A percentile compares a stretch with the other conserved stretches of the same genome.
Evolutionary conservation across 1,284 basidiomycete species (phyloP).

Genomic region (Ceratobasidium sp.): DNA sequence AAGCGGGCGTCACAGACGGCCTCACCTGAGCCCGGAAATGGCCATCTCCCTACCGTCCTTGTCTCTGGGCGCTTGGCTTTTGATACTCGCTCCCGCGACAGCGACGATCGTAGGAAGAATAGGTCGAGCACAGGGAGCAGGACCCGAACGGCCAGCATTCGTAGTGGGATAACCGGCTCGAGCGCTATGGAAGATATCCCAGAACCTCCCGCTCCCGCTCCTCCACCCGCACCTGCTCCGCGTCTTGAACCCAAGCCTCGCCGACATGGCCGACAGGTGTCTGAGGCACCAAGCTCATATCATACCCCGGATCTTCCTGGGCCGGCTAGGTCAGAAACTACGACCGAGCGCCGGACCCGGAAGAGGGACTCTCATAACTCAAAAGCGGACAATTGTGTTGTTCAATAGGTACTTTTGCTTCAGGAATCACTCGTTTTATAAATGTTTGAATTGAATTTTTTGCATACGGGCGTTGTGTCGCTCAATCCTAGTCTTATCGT

Average conservation of each 20-base stretch:
- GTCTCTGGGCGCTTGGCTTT: constrained; percentile 25
- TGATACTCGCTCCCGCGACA: constrained; percentile 35
- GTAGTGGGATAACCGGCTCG: constrained; percentile 47
- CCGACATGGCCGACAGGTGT: constrained; percentile 34
- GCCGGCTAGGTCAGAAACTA: constrained; percentile 28
- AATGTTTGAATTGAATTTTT: constrained; percentile 3
- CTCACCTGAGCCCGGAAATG: constrained; percentile 23
- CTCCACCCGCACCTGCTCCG: not conserved
- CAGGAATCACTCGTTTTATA: too few species aligned
- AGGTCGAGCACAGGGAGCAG: constrained; percentile 47
- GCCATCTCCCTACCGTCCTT: constrained; percentile 18
- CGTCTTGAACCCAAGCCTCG: constrained; percentile 19
- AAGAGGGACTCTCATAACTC: constrained; percentile 33
- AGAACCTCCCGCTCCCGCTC: not conserved
- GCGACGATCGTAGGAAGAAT: constrained; percentile 42
- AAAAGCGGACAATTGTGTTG: constrained; percentile 38
- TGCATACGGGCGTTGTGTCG: not conserved
- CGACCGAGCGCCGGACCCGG: constrained; percentile 25
- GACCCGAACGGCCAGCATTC: constrained; percentile 46
- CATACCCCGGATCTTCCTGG: constrained; percentile 28
- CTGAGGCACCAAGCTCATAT: constrained; percentile 31
- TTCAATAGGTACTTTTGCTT: constrained; percentile 32
- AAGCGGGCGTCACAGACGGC: constrained; percentile 36
- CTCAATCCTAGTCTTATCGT: not conserved
- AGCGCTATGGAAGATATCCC: constrained; percentile 5